Evolutionary conservation across 176 grass and related monocot species (phyloP), one percentile per base, ranked within the genome.

Genomic region (Oryza officinalis): DNA sequence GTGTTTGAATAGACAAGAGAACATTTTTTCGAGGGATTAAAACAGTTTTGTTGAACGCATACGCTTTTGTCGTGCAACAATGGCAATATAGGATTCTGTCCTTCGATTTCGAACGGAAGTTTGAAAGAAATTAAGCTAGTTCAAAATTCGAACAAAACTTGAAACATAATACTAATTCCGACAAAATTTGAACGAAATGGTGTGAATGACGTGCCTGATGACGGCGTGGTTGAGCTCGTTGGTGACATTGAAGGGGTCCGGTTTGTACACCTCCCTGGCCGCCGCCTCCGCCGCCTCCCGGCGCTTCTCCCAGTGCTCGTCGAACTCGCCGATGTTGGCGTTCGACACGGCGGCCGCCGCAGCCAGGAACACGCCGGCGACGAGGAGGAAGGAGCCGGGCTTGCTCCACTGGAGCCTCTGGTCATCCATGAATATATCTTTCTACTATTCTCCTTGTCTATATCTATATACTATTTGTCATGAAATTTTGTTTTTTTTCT

Each of bases 191-290:
- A 6, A 52, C 15, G 17, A 1, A 6, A 20, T 52, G 5, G 49
- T 3, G 49, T 52, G 44, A 38, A 38, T 15, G 35, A 28, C 83
- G 27, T 82, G 68, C 94, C 81, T 86, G 71, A 88, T 79, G 30
- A 97, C 94, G 22, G 45, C 94, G 28, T 37, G 27, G 79, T 94
- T 94, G 87, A 97, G 74, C 72, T 35, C 22, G 75, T 88, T 79
- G 27, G 88, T 88, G 45, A 91, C 82, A 64, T 84, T 78, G 32
- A 71, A 86, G 15, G 94, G 94, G n/a, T 97, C 77, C 10, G 85
- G 89, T 28, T 74, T 63, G 89, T 97, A 94, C 4, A 85, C 4
- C 49, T 54, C 49, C 15, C 0, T 22, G 0, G 75, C 77, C 12
- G n/a, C 26, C 18, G 64, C 7, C 47, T 50, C 71, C 4, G 93